Base-by-base conservation (phyloP, 805 yeast species). In the Kuraishia cidri region DNA sequence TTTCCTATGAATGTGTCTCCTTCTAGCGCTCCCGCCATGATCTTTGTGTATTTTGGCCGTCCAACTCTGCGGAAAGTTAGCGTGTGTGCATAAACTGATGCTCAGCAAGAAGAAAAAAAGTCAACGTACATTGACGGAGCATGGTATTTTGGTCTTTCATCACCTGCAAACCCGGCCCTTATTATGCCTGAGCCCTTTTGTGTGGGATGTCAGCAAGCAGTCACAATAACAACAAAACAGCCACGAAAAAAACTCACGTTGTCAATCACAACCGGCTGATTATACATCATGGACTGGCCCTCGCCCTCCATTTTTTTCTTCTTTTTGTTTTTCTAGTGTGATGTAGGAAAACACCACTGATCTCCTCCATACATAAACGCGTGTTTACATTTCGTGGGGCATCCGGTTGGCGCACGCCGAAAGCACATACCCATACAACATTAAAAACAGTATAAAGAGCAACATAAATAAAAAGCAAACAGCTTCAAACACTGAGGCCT, bases 91-190 rank as follows among this genome's bases (percentile, higher is more conserved):
- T n/a, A n/a, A n/a, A n/a, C n/a, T n/a, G n/a, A n/a, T n/a, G n/a
- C n/a, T n/a, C n/a, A 10, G 23, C 33, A 9, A 32, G 17, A 3
- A n/a, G 6, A 7, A 11, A 24, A 10, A 11, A 60, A 9, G 3
- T 6, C 26, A 15, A 31, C 33, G 24, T 24, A 24, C 52, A 79
- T 56, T 15, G 85, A 60, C 3, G 87, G 75, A 19, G 75, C 73
- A 43, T 65, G 66, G 29, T 71, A 54, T 45, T 74, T 69, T 3
- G 97, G 97, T 42, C 64, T 69, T 31, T 85, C 92, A 43, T 83
- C 94, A 15, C 97, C 96, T 1, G 96, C 94, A 54, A 88, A 84
- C 1, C 97, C 97, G 2, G 94, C 84, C 50, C 86, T 82, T 34
- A 88, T 62, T 24, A 69, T 67, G 2, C 95, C 94, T 3, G 95